A percentile compares a stretch with the other conserved stretches of the same genome.
These are phyloP conservation scores for Solanum gandarillasii DNA, from an alignment of 257 asterid genomes.

Conservation along the genomic window DNA sequence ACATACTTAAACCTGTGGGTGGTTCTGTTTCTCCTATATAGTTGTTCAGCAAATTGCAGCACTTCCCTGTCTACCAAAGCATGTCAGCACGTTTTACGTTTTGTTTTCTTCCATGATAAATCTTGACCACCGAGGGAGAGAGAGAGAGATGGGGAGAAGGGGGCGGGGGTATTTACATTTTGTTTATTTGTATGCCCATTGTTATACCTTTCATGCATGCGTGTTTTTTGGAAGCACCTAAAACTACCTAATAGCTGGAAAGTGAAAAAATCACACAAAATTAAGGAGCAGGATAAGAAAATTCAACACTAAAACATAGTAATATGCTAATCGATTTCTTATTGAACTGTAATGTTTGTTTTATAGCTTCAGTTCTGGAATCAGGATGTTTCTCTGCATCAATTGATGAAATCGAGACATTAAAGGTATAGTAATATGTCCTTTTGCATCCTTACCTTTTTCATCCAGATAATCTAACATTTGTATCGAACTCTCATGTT, in stretches of 20 bases:
- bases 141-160: background rate
- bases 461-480: background rate
- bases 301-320: background rate
- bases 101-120: background rate
- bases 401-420: slow-evolving; percentile 32
- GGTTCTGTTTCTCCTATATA: background rate
- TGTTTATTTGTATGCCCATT: background rate
- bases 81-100: background rate
- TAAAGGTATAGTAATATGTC: slow-evolving; percentile 37
- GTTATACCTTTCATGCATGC: background rate
- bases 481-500: background rate
- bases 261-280: background rate
- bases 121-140: background rate
- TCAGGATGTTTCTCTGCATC: slow-evolving; percentile 27
- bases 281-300: background rate
- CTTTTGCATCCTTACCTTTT: background rate
- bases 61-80: background rate
- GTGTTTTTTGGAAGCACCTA: background rate
- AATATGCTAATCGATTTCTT: background rate
- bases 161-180: background rate
- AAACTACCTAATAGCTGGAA: background rate
- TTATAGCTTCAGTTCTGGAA: slow-evolving; percentile 48
- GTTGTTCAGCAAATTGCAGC: background rate
- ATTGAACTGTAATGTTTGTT: background rate
- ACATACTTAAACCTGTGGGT: background rate